A percentile compares a stretch with the other conserved stretches of the same genome.
These are phyloP conservation scores for Leccinum solheimii DNA, from an alignment of 1,284 basidiomycete genomes.

Conservation along the genomic window DNA sequence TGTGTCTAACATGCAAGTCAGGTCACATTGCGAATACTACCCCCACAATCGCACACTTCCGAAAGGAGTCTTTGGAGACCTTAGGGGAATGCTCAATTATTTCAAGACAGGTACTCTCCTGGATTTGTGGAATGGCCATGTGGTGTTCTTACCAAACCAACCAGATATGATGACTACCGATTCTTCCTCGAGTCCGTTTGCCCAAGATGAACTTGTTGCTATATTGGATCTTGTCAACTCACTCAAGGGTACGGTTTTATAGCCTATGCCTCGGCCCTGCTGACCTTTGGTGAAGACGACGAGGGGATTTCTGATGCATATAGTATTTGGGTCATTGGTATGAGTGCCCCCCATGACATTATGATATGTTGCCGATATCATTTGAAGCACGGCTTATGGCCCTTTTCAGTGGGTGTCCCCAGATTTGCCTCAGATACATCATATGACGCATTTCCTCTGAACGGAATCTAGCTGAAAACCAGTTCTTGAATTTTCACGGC, in stretches of 20 bases:
- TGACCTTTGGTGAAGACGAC: conserved; percentile 11
- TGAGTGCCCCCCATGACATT: background rate
- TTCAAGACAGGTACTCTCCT: conserved; percentile 14
- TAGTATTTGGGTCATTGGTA: conserved; percentile 22
- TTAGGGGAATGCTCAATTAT: conserved; percentile 24
- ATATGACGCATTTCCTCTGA: background rate
- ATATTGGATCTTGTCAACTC: conserved; percentile 22
- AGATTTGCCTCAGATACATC: background rate
- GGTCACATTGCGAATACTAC: conserved; percentile 26
- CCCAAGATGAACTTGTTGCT: conserved; percentile 7
- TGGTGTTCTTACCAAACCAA: background rate
- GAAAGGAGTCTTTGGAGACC: conserved; percentile 4
- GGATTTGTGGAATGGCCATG: background rate
- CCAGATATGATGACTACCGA: conserved; percentile 26
- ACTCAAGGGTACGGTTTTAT: conserved; percentile 10
- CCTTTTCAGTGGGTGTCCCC: conserved; percentile 14
- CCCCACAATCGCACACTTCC: conserved; percentile 15
- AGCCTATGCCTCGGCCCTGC: background rate
- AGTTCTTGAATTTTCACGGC: conserved; percentile 20
- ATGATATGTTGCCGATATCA: background rate
- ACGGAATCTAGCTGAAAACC: conserved; percentile 13
- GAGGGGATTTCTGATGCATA: conserved; percentile 5
- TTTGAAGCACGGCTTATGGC: conserved; percentile 19
- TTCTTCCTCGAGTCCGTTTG: conserved; percentile 22
- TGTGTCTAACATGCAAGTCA: conserved; percentile 1